These are phyloP conservation scores for Ophiostoma ulmi DNA, from an alignment of 2,329 filamentous ascomycete species.

Conservation along the genomic window DNA sequence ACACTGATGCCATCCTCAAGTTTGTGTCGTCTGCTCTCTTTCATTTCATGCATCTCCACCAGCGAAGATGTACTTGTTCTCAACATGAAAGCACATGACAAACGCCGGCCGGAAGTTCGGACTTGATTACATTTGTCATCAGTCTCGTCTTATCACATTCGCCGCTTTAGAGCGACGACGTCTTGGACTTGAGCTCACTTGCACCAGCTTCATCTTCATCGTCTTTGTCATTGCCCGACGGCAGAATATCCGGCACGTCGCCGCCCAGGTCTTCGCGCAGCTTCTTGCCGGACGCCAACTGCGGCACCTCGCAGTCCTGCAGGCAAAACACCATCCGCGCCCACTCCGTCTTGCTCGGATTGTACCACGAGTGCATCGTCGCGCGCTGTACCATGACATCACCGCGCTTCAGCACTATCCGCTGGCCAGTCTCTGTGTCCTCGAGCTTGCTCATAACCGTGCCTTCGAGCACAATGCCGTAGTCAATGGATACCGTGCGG, in stretches of 20 bases:
- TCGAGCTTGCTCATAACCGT: conserved; percentile 26
- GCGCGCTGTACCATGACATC: conserved; percentile 41
- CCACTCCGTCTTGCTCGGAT: conserved; percentile 45
- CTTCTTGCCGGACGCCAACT: conserved; percentile 23
- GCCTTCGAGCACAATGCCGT: conserved; percentile 29
- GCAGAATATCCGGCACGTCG: conserved; percentile 16
- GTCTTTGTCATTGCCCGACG: conserved; percentile 13
- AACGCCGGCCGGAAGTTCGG: neutral
- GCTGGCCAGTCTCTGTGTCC: conserved; percentile 23
- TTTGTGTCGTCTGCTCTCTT: conserved; percentile 4
- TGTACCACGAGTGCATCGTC: conserved; percentile 52
- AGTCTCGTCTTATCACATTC: neutral
- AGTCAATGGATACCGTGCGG: conserved; percentile 30
- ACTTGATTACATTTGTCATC: neutral
- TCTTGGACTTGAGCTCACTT: neutral
- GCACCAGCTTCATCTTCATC: neutral
- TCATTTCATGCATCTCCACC: neutral
- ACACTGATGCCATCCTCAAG: neutral
- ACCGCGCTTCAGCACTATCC: conserved; percentile 24
- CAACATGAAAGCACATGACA: neutral
- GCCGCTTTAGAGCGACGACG: conserved; percentile 5
- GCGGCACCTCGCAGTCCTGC: conserved; percentile 34
- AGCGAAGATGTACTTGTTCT: neutral
- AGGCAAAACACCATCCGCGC: conserved; percentile 43
- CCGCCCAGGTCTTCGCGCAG: conserved; percentile 26